A percentile compares a stretch with the other conserved stretches of the same genome.
phyloP scores from a whole-genome alignment of 1,284 basidiomycete species.

The Xerocomus amazonicus region DNA sequence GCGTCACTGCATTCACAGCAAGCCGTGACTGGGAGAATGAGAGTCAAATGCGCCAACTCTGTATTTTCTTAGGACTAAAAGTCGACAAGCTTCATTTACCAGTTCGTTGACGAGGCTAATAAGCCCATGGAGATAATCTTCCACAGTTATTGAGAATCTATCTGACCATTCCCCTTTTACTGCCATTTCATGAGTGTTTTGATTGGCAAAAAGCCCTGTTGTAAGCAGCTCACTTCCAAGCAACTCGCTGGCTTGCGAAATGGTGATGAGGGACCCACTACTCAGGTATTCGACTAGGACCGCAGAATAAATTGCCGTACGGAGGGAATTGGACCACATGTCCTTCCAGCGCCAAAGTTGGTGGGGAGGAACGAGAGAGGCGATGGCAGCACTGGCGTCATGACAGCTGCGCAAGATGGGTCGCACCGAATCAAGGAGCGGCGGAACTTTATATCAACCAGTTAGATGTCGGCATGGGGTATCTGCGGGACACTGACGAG shows the following conservation, averaged over 20 bases:
- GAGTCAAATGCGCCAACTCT: constrained; percentile 4
- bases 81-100: constrained; percentile 40
- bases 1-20: constrained; percentile 78
- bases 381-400: constrained; percentile 49
- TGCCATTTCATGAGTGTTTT: constrained; percentile 29
- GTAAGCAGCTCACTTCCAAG: constrained; percentile 59
- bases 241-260: constrained; percentile 47
- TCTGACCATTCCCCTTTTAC: constrained; percentile 72
- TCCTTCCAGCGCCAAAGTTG: constrained; percentile 84
- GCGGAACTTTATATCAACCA: constrained; percentile 44
- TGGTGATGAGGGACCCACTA: constrained; percentile 55
- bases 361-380: constrained; percentile 56
- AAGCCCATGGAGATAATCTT: constrained; percentile 84
- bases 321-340: constrained; percentile 66
- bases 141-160: constrained; percentile 61
- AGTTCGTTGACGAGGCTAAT: constrained; percentile 81
- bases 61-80: background rate
- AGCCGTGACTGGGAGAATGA: constrained; percentile 60
- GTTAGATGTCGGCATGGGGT: constrained; percentile 10
- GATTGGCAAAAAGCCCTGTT: constrained; percentile 1
- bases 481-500: constrained; percentile 42
- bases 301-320: constrained; percentile 62
- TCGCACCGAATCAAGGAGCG: constrained; percentile 53
- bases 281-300: constrained; percentile 66
- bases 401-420: constrained; percentile 54